Evolutionary conservation across 2,329 filamentous ascomycete genomes (phyloP).

Genomic region (Aspergillus cejpii): DNA sequence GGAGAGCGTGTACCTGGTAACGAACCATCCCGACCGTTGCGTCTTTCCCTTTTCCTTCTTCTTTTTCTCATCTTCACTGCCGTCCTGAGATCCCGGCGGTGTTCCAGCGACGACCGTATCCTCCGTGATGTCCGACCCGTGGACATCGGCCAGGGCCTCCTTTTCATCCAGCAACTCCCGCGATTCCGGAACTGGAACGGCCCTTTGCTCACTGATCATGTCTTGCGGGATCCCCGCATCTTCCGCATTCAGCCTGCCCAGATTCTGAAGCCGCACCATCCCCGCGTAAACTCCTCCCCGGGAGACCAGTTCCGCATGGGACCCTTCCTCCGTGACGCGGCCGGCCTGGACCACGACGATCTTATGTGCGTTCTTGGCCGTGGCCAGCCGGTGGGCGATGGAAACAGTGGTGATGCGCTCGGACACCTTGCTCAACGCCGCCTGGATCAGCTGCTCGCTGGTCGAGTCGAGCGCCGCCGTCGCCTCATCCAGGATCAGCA

Average conservation of each 20-base stretch:
- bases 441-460: constrained; percentile 32
- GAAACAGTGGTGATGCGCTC: constrained; percentile 30
- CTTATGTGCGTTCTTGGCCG: constrained; percentile 34
- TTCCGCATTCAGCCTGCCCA: constrained; percentile 20
- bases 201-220: constrained; percentile 14
- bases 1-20: constrained; percentile 30
- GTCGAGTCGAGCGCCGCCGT: constrained; percentile 35
- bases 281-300: constrained; percentile 43
- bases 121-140: constrained; percentile 18
- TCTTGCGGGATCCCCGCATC: constrained; percentile 13
- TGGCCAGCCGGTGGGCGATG: constrained; percentile 35
- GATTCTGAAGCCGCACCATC: constrained; percentile 45
- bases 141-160: constrained; percentile 12
- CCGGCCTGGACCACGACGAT: constrained; percentile 34
- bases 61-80: constrained; percentile 8
- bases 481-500: constrained; percentile 50
- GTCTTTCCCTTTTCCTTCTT: constrained; percentile 15
- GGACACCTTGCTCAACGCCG: constrained; percentile 26
- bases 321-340: constrained; percentile 30
- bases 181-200: constrained; percentile 7
- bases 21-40: constrained; percentile 20
- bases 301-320: constrained; percentile 28
- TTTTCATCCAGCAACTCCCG: constrained; percentile 16
- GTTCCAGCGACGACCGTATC: constrained; percentile 12
- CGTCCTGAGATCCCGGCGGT: constrained; percentile 9